Evolutionary conservation across 257 asterid genomes (phyloP).

Genomic region (Nicotiana benthamiana): DNA sequence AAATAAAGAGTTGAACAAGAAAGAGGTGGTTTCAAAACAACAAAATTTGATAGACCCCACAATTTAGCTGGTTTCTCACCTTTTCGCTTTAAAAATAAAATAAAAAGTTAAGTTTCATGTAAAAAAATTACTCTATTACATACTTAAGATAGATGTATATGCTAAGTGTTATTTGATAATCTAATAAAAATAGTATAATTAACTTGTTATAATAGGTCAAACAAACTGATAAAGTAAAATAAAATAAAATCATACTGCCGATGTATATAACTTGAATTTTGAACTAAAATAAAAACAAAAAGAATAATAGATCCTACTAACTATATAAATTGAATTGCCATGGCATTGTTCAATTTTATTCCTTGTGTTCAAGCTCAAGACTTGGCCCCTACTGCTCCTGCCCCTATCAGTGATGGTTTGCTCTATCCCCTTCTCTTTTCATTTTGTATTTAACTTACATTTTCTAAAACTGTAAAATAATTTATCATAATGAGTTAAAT

Average conservation of each 20-base stretch:
- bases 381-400: slow-evolving; percentile 28
- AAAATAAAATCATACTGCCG: background rate
- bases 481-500: background rate
- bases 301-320: background rate
- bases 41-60: background rate
- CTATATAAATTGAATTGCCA: slow-evolving; percentile 1
- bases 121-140: too few relatives aligned
- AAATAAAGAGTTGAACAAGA: background rate
- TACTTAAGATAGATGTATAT: background rate
- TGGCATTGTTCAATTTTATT: slow-evolving; percentile 3
- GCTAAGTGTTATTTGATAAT: background rate
- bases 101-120: too few relatives aligned
- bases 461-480: too few relatives aligned
- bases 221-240: background rate
- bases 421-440: background rate
- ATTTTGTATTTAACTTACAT: background rate
- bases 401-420: slow-evolving; percentile 33
- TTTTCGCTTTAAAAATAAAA: background rate
- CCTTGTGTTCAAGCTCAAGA: slow-evolving; percentile 22
- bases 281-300: background rate
- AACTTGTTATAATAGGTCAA: background rate
- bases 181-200: background rate
- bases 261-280: background rate
- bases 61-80: background rate
- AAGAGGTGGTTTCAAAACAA: background rate